These are phyloP conservation scores for Fraxinus excelsior DNA, from an alignment of 257 asterid genomes.

Conservation along the genomic window DNA sequence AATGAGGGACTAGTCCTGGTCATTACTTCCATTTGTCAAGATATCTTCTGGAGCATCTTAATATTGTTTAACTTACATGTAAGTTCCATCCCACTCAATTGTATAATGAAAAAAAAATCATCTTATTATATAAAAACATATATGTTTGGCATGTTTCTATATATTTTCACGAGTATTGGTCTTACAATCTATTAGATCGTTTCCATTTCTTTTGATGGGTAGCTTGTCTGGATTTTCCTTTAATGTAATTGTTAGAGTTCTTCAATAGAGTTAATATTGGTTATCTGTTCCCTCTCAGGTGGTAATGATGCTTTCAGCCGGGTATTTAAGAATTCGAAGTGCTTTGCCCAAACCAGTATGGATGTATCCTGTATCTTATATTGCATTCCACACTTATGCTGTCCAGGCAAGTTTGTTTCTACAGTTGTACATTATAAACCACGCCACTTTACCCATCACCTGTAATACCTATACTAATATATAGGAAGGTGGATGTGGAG, in stretches of 20 bases:
- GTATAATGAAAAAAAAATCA: neutral
- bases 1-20: slow-evolving; percentile 87
- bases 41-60: slow-evolving; percentile 73
- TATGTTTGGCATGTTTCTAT: neutral
- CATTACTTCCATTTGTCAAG: slow-evolving; percentile 65
- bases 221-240: neutral
- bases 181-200: neutral
- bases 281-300: slow-evolving; percentile 47
- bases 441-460: neutral
- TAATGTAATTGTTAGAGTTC: neutral
- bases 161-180: neutral
- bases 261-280: neutral
- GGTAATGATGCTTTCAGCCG: slow-evolving; percentile 91
- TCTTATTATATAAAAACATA: neutral
- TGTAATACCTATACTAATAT: neutral
- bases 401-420: slow-evolving; percentile 66
- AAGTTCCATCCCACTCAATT: slow-evolving; percentile 34
- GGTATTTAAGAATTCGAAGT: slow-evolving; percentile 82
- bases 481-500: neutral
- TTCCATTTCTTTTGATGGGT: neutral
- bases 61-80: slow-evolving; percentile 67
- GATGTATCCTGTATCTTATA: slow-evolving; percentile 88
- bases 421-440: neutral
- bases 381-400: slow-evolving; percentile 89
- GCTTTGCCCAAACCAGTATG: slow-evolving; percentile 79